Conservation (phyloP, 2,329 filamentous ascomycete genomes). For the Coniochaeta sp. region DNA sequence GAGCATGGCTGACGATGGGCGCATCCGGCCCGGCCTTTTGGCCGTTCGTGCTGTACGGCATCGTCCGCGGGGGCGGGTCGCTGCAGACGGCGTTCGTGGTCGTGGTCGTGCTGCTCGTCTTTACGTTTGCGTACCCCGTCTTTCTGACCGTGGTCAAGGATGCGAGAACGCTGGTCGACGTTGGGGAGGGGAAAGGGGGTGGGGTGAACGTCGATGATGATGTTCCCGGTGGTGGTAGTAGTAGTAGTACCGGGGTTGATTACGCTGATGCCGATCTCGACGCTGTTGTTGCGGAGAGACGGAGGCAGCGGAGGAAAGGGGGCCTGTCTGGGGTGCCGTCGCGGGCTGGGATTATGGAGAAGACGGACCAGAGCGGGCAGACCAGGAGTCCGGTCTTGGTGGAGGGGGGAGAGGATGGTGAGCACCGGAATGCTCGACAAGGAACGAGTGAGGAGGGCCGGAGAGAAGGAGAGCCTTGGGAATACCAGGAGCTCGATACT, state of each 20-base stretch:
- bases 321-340: background rate
- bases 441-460: background rate
- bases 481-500: background rate
- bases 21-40: slow-evolving; percentile 67
- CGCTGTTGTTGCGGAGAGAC: background rate
- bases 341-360: background rate
- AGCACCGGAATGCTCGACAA: background rate
- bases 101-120: slow-evolving; percentile 44
- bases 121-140: slow-evolving; percentile 39
- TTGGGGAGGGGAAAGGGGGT: background rate
- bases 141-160: slow-evolving; percentile 40
- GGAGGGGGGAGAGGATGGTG: background rate
- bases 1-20: slow-evolving; percentile 70
- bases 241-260: background rate
- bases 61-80: slow-evolving; percentile 50
- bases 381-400: background rate
- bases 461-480: background rate
- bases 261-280: background rate
- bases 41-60: slow-evolving; percentile 66
- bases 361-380: background rate
- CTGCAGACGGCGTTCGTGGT: slow-evolving; percentile 60
- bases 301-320: background rate
- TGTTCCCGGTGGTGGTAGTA: background rate
- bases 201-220: background rate
- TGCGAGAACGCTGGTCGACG: slow-evolving; percentile 33